Conservation (phyloP, 176 grass and related monocot species). For the Eragrostis curvula region DNA sequence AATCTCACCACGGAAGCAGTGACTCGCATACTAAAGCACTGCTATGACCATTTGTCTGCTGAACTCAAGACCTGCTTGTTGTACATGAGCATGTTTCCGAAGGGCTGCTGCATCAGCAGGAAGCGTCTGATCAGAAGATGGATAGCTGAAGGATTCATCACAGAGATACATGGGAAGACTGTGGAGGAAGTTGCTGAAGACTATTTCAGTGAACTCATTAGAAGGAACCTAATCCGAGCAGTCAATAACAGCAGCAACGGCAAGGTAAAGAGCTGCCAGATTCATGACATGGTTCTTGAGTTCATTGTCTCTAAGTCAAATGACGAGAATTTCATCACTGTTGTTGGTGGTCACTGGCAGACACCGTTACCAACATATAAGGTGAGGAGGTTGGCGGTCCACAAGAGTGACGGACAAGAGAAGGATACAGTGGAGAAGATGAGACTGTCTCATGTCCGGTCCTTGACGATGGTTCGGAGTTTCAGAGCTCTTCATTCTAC, state of each 20-base stretch:
- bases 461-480: neutral
- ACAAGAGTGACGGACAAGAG: neutral
- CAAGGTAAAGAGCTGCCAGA: conserved; percentile 37
- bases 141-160: neutral
- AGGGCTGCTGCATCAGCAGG: no score
- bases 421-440: neutral
- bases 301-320: conserved; percentile 37
- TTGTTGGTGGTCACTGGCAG: conserved; percentile 35
- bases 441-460: conserved; percentile 33
- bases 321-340: conserved; percentile 33
- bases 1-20: no score
- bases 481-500: neutral
- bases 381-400: neutral
- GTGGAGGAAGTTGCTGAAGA: conserved; percentile 23
- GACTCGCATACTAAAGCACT: no score
- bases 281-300: conserved; percentile 50
- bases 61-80: no score
- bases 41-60: no score
- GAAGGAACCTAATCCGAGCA: conserved; percentile 25
- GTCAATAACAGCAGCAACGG: conserved; percentile 14
- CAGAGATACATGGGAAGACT: conserved; percentile 18
- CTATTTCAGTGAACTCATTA: conserved; percentile 30
- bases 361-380: conserved; percentile 31
- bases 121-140: no score
- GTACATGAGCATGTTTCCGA: no score